These are phyloP conservation scores for Pseudogymnoascus sp. DNA, from an alignment of 2,329 filamentous ascomycete genomes.

Conservation along the genomic window DNA sequence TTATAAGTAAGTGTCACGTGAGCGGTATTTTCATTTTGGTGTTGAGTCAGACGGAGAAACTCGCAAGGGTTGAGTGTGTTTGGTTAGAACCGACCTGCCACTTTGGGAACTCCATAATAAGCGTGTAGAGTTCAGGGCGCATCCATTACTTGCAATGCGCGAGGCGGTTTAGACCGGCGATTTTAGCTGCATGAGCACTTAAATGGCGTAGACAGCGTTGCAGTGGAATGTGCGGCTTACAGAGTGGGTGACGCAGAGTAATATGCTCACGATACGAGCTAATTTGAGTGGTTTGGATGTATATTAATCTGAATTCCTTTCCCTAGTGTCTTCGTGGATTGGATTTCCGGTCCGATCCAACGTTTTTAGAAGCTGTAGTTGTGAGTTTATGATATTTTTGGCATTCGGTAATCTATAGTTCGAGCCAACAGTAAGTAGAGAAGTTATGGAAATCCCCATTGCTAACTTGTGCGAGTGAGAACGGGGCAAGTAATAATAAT, in stretches of 20 bases:
- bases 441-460: neutral
- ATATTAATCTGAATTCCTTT: neutral
- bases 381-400: neutral
- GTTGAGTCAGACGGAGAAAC: neutral
- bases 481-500: neutral
- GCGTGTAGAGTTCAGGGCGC: neutral
- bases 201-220: neutral
- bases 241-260: neutral
- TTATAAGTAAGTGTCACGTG: neutral
- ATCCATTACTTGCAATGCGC: neutral
- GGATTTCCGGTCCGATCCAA: neutral
- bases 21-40: neutral
- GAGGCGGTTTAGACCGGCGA: neutral
- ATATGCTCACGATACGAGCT: neutral
- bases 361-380: neutral
- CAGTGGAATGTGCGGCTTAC: neutral
- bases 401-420: neutral
- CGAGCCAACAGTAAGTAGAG: neutral
- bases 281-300: neutral
- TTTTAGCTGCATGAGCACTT: neutral
- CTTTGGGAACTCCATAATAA: neutral
- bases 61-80: neutral
- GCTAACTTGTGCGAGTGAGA: neutral
- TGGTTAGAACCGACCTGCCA: neutral
- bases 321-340: neutral